Conservation (phyloP, 2,329 filamentous ascomycete genomes). For the Davidsoniella eucalypti region DNA sequence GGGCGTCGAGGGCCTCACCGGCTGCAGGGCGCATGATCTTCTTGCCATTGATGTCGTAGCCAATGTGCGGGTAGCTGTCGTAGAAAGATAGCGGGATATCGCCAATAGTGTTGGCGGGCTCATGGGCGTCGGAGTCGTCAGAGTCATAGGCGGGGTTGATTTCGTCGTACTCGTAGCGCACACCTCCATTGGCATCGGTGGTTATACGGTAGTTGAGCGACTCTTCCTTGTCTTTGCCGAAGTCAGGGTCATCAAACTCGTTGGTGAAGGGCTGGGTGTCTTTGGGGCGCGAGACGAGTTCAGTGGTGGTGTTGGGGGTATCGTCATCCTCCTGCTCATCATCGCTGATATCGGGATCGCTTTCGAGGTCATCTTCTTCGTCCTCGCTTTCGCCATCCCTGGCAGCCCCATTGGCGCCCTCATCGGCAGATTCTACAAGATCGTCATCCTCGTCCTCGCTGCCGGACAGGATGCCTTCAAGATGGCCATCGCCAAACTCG, state of each 20-base stretch:
- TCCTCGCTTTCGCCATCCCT: slow-evolving; percentile 17
- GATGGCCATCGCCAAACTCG: slow-evolving; percentile 37
- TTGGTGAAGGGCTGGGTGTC: slow-evolving; percentile 18
- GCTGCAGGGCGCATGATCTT: slow-evolving; percentile 92
- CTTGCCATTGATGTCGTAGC: slow-evolving; percentile 97
- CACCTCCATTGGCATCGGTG: slow-evolving; percentile 77
- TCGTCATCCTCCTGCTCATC: slow-evolving; percentile 23
- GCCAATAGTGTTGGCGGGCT: slow-evolving; percentile 77
- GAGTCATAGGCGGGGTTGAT: slow-evolving; percentile 92
- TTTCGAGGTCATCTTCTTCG: slow-evolving; percentile 27
- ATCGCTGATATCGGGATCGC: slow-evolving; percentile 21
- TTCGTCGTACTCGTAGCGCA: slow-evolving; percentile 82
- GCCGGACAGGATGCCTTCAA: slow-evolving; percentile 40
- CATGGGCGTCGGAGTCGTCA: slow-evolving; percentile 75
- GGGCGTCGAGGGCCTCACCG: slow-evolving; percentile 79
- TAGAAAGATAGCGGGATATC: slow-evolving; percentile 91
- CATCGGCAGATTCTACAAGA: slow-evolving; percentile 23
- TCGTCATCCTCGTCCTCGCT: slow-evolving; percentile 42
- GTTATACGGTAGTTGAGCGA: slow-evolving; percentile 36
- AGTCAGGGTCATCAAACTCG: slow-evolving; percentile 19
- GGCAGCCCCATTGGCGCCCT: slow-evolving; percentile 20
- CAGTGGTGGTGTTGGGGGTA: slow-evolving; percentile 25
- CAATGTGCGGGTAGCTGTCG: slow-evolving; percentile 94
- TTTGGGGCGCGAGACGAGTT: slow-evolving; percentile 15
- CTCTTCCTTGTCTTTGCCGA: slow-evolving; percentile 4